A percentile compares a stretch with the other conserved stretches of the same genome.
phyloP scores from a whole-genome alignment of 345 rosid genomes.

The Excoecaria agallocha region DNA sequence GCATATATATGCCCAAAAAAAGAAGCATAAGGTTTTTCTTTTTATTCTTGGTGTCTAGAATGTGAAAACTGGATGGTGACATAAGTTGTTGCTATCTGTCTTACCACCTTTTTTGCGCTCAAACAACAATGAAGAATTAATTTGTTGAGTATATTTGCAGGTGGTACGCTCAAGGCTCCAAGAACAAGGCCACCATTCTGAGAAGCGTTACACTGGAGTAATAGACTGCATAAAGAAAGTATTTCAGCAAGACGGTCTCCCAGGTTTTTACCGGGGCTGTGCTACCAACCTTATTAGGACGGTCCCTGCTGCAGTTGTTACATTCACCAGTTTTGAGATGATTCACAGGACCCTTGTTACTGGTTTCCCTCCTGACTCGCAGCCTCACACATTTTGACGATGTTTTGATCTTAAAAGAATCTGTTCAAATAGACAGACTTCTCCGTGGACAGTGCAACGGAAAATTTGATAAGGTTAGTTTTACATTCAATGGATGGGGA shows the following conservation, averaged over 20 bases:
- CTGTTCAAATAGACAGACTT: not conserved
- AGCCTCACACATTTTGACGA: conserved; percentile 41
- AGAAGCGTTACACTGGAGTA: conserved; percentile 66
- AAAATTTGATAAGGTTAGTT: not conserved
- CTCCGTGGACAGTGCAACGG: not conserved
- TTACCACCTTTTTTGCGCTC: no score
- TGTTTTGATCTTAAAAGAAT: conserved; percentile 1
- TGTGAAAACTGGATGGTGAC: no score
- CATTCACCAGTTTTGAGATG: conserved; percentile 95
- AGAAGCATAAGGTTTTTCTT: no score
- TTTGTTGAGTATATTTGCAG: conserved; percentile 30
- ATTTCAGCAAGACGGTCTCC: conserved; percentile 53
- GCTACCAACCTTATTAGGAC: conserved; percentile 85
- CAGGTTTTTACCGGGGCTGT: conserved; percentile 89
- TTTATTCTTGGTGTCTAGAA: no score
- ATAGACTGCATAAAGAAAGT: conserved; percentile 52
- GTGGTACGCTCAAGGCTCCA: conserved; percentile 87
- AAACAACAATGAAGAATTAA: not conserved
- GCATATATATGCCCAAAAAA: no score
- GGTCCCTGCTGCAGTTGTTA: conserved; percentile 89
- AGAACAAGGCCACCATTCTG: conserved; percentile 83
- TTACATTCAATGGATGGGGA: not conserved
- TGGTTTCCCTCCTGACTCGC: conserved; percentile 53
- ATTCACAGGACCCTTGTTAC: conserved; percentile 64
- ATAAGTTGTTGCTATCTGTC: no score